Conservation (phyloP, 306 rosid species). For the Trifolium fragiferum region DNA sequence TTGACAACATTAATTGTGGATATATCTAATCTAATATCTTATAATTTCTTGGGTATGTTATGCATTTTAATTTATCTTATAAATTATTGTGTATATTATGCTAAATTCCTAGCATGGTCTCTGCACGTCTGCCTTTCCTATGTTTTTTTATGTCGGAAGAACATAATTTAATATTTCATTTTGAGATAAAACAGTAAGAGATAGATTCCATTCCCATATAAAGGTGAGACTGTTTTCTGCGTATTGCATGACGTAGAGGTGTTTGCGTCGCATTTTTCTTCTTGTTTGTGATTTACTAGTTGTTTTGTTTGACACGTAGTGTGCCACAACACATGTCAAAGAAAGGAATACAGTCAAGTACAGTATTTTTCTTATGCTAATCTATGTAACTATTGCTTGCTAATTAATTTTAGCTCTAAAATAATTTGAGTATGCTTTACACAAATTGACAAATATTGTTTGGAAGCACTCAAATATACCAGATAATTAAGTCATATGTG, state of each 20-base stretch:
- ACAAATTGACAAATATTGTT: neutral
- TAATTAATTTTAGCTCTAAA: neutral
- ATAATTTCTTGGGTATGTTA: too few species aligned
- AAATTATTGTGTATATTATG: too few species aligned
- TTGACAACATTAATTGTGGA: too few species aligned
- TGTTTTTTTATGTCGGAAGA: too few species aligned
- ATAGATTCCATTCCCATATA: neutral
- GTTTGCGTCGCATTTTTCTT: neutral
- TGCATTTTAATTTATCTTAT: too few species aligned
- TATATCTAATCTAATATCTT: too few species aligned
- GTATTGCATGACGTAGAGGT: conserved; percentile 38
- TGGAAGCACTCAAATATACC: too few species aligned
- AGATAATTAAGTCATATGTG: too few species aligned
- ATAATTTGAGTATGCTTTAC: neutral
- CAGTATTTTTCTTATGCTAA: neutral
- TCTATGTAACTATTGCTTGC: neutral
- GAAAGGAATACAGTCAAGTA: neutral
- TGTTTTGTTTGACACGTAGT: neutral
- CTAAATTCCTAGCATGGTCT: too few species aligned
- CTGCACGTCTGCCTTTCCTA: too few species aligned
- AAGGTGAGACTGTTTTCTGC: neutral
- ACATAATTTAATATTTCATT: too few species aligned
- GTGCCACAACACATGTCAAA: neutral
- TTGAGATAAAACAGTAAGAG: neutral
- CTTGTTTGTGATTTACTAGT: neutral